Percentiles rank a stretch among this genome's conserved stretches.
Evolutionary conservation across 176 grass and related monocot genomes (phyloP).

Genomic region (Triticum monococcum): DNA sequence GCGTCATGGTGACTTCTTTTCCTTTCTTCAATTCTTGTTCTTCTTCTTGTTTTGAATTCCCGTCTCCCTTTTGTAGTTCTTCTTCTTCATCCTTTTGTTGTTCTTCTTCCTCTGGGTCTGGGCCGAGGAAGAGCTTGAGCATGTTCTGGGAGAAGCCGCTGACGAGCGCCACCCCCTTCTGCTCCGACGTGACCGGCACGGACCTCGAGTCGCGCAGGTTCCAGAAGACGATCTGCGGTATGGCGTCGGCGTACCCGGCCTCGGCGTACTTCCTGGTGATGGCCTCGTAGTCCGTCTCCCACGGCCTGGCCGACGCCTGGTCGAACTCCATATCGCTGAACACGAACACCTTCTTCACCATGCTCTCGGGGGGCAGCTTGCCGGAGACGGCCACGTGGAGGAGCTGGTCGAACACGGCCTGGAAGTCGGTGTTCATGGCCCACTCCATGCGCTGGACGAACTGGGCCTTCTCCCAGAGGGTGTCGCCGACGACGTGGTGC

Average conservation of each 20-base stretch:
- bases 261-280: slow-evolving; percentile 54
- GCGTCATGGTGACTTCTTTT: neutral
- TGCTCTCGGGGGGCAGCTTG: slow-evolving; percentile 42
- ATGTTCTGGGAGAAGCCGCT: slow-evolving; percentile 85
- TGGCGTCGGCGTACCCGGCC: slow-evolving; percentile 51
- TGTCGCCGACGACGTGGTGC: slow-evolving; percentile 39
- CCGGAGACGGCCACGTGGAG: slow-evolving; percentile 48
- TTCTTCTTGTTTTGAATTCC: no score
- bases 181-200: slow-evolving; percentile 42
- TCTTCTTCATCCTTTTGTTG: neutral
- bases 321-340: slow-evolving; percentile 82
- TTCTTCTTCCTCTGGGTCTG: neutral
- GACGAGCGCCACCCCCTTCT: slow-evolving; percentile 73
- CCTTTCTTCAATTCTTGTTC: neutral
- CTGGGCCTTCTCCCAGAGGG: slow-evolving; percentile 42
- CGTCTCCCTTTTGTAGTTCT: neutral
- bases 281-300: slow-evolving; percentile 89
- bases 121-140: slow-evolving; percentile 61
- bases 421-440: slow-evolving; percentile 68
- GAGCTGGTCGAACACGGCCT: slow-evolving; percentile 73
- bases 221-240: slow-evolving; percentile 87
- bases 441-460: slow-evolving; percentile 52
- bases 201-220: slow-evolving; percentile 63
- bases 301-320: slow-evolving; percentile 38
- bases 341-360: slow-evolving; percentile 57